These are phyloP conservation scores for Erysiphe neolycopersici DNA, from an alignment of 2,329 filamentous ascomycete genomes.

Conservation along the genomic window DNA sequence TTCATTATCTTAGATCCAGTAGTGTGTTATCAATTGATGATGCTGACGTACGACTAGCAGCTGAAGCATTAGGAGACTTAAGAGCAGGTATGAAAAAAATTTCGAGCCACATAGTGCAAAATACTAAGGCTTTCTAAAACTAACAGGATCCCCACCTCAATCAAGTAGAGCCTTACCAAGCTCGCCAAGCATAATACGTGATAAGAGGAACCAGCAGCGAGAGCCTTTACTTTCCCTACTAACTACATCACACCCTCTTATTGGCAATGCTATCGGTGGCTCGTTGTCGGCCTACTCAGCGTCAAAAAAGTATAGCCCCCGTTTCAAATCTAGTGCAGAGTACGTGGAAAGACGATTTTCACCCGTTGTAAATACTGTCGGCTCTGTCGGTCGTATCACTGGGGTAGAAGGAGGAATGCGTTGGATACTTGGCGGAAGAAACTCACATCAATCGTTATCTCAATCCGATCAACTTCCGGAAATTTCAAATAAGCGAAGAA, in stretches of 20 bases:
- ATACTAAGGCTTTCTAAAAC: slow-evolving; percentile 25
- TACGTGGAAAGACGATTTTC: slow-evolving; percentile 74
- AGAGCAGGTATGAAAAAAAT: slow-evolving; percentile 30
- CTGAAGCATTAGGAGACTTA: slow-evolving; percentile 49
- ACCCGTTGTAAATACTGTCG: slow-evolving; percentile 65
- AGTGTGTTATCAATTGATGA: slow-evolving; percentile 25
- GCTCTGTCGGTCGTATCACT: slow-evolving; percentile 56
- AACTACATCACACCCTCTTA: slow-evolving; percentile 64
- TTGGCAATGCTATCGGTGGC: slow-evolving; percentile 62
- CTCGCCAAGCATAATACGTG: not conserved
- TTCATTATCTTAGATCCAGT: slow-evolving; percentile 9
- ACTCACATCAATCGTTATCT: slow-evolving; percentile 12
- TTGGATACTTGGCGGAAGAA: slow-evolving; percentile 44
- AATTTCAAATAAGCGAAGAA: slow-evolving; percentile 30
- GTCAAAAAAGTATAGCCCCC: slow-evolving; percentile 73
- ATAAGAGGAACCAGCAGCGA: slow-evolving; percentile 16
- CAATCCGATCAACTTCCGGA: slow-evolving; percentile 20
- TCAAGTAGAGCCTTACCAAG: slow-evolving; percentile 3
- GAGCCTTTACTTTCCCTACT: slow-evolving; percentile 71
- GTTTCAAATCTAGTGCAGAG: slow-evolving; percentile 70
- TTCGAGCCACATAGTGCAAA: not conserved
- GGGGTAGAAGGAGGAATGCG: slow-evolving; percentile 70
- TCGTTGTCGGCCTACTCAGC: slow-evolving; percentile 65
- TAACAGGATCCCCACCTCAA: slow-evolving; percentile 33
- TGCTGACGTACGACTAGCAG: slow-evolving; percentile 41